phyloP scores from a whole-genome alignment of 2,329 filamentous ascomycete species.

The Penicillium sp. region DNA sequence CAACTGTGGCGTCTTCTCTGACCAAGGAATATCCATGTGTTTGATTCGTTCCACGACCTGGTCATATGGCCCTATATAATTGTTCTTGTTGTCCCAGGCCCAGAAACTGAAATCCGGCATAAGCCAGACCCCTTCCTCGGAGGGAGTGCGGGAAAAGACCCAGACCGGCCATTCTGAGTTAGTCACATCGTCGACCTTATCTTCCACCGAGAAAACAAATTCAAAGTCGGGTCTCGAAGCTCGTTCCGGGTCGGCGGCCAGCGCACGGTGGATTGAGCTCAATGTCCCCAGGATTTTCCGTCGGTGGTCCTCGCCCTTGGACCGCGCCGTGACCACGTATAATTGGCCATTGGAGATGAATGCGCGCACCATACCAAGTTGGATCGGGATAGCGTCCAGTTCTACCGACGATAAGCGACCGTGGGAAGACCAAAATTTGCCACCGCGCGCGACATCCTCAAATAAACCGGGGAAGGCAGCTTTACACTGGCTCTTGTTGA shows the following conservation, averaged over 20 bases:
- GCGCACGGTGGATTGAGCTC: slow-evolving; percentile 43
- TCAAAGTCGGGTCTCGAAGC: slow-evolving; percentile 38
- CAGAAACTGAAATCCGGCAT: slow-evolving; percentile 49
- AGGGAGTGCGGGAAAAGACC: slow-evolving; percentile 35
- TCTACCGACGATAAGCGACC: slow-evolving; percentile 22
- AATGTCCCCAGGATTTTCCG: slow-evolving; percentile 37
- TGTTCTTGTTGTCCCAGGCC: slow-evolving; percentile 38
- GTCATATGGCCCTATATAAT: slow-evolving; percentile 31
- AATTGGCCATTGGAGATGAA: slow-evolving; percentile 29
- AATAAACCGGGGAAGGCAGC: slow-evolving; percentile 32
- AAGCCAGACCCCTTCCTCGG: slow-evolving; percentile 41
- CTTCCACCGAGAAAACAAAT: slow-evolving; percentile 40
- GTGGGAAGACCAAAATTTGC: slow-evolving; percentile 23
- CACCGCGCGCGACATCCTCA: slow-evolving; percentile 28
- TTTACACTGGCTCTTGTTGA: slow-evolving; percentile 25
- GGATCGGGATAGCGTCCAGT: slow-evolving; percentile 24
- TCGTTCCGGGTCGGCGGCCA: slow-evolving; percentile 33
- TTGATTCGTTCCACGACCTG: slow-evolving; percentile 30
- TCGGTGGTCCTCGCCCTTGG: slow-evolving; percentile 32
- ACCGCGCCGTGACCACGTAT: slow-evolving; percentile 24
- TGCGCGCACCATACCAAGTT: slow-evolving; percentile 30
- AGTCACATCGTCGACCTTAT: slow-evolving; percentile 38
- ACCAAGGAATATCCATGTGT: slow-evolving; percentile 25
- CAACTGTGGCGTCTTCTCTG: slow-evolving; percentile 36
- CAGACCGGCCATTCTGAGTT: slow-evolving; percentile 33